Evolutionary conservation across 1,284 basidiomycete genomes (phyloP), one percentile per base, ranked within the genome.

Genomic region (Testicularia cyperi): DNA sequence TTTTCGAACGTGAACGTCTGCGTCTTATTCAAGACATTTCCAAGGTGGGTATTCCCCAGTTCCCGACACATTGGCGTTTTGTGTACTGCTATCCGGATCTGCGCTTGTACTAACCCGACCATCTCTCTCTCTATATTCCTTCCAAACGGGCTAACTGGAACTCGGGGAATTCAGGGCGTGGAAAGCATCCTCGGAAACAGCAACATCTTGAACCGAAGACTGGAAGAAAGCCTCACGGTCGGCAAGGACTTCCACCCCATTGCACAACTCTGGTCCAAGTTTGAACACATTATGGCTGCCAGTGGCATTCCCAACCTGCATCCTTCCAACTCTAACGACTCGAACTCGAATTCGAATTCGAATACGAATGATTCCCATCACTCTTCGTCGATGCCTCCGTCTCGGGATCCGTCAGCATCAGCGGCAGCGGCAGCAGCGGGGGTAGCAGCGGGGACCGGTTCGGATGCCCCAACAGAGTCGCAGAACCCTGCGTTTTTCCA

Each of bases 221-320:
- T 95, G 4, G 92, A 96, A 78, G 90, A 95, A 74, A 88, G 90
- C 0, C 81, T 89, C 26, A 87, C 87, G 8, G 92, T 95, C 81
- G 91, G 92, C 5, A 86, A 86, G 56, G 92, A 95, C 79, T 94
- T 95, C 75, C 85, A 87, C 42, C 91, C 88, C 0, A 91, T 95
- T 37, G 88, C 90, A 1, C 80, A 83, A 3, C 81, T 96, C 18
- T 96, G 92, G 92, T 82, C 85, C 36, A 84, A 82, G 47, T 90
- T 92, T 68, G 85, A 88, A 63, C 79, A 85, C 44, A 80, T 91
- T 57, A 90, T 90, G 86, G 81, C 47, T 72, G 47, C 58, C 5
- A 44, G 53, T 9, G 74, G 74, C 6, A 52, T 74, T 5, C 58
- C 64, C 1, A 46, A 61, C 14, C 38, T 49, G 4, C 25, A 48